Evolutionary conservation across 345 rosid species (phyloP).

Genomic region (Populus nigra): DNA sequence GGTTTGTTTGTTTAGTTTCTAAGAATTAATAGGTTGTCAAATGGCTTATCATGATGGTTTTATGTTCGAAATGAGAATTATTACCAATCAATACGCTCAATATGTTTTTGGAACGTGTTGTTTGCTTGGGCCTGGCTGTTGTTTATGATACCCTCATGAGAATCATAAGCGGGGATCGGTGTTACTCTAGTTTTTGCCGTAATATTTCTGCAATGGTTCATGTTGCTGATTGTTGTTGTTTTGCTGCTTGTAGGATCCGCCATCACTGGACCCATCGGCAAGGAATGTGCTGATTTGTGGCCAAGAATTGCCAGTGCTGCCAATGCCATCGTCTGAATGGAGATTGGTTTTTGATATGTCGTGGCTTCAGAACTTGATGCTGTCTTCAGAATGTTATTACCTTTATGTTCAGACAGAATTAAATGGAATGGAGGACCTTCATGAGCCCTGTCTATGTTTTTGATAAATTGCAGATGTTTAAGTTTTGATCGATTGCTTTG

Average conservation of each 20-base stretch:
- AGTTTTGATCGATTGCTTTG: no score
- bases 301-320: conserved; percentile 95
- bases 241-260: conserved; percentile 57
- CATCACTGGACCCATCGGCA: conserved; percentile 88
- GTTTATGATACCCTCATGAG: background rate
- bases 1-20: no score
- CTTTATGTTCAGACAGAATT: background rate
- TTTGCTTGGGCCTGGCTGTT: background rate
- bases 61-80: no score
- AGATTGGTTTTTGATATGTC: background rate
- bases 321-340: conserved; percentile 25
- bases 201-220: background rate
- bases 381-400: background rate
- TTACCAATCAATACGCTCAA: no score
- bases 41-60: no score
- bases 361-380: background rate
- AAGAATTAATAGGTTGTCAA: no score
- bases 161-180: no score
- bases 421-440: background rate
- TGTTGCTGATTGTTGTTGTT: background rate
- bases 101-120: no score
- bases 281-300: conserved; percentile 94
- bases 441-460: background rate
- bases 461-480: no score
- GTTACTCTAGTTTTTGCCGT: background rate